Evolutionary conservation across 768 basidiomycete species (phyloP), one percentile per base, ranked within the genome.

Genomic region (Rhodotorula paludigena): DNA sequence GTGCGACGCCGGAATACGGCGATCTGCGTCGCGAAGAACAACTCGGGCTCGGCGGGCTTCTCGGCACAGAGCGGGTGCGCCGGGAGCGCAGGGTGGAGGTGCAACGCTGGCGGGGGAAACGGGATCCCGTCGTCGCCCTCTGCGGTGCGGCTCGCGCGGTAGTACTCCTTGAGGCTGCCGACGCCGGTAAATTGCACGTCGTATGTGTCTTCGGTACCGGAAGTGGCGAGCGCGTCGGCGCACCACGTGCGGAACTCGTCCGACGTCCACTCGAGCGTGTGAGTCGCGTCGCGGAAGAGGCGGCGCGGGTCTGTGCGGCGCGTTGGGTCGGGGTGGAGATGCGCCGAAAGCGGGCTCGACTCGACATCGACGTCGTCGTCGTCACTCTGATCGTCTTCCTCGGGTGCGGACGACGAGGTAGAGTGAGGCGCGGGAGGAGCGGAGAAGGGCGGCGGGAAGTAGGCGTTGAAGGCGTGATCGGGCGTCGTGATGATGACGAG

Each of bases 181-280:
- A 74, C 71, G 5, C 74, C 74, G 5, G 32, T 47, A 44, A 66
- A 56, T 14, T 30, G 18, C 35, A 73, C 53, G 12, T 53, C 30
- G 59, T 74, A 74, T 30, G 54, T 63, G 45, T 61, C 44, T 5
- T 38, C 47, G 5, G 23, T 32, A 32, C 54, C 44, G 6, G 16
- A 7, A 8, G 2, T 21, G 25, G 12, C 45, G 12, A 45, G 57
- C 8, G 54, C 51, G 7, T 61, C 21, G 9, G 32, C 44, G 21
- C 64, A 68, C 74, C 89, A 90, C 85, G 87, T 89, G 23, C 70
- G 73, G 75, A 90, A 94, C 74, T 93, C 91, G 5, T 84, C 84
- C 0, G 78, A 76, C 0, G 89, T 92, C 88, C 89, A 93, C 77
- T 94, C 91, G 69, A 92, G 90, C 73, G 91, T 88, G 78, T 94